Base-by-base conservation (phyloP, 805 yeast genomes). In the Pichia phayaonensis region DNA sequence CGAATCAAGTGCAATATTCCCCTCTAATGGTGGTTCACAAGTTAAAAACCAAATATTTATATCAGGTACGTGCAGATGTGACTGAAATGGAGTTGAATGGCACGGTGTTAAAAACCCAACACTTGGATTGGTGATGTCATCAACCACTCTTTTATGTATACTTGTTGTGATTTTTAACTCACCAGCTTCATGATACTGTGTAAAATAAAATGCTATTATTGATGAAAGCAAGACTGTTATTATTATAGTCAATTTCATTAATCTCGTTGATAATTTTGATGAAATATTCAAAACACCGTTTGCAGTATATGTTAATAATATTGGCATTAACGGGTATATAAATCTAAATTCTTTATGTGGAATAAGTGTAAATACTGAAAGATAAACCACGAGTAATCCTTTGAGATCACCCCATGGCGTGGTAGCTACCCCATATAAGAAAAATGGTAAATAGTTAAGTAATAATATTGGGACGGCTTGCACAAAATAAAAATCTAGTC, bases 31-130 rank as follows among this genome's bases (percentile, higher is more conserved):
- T 0, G 99, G 99, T 51, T 89, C 95, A 65, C 99, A 94, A 0
- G 96, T 80, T 40, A 94, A 70, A 49, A 84, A 83, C 95, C 96
- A 86, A 1, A 82, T 59, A n/a, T 65, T 54, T 13, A 77, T 75
- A 0, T 70, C 63, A 11, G 70, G 64, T 22, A 86, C 68, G 61
- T 90, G 96, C 40, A 94, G 67, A 62, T 85, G 81, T 24, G 94
- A 79, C 61, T 89, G 96, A 82, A 94, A 86, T 2, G 99, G 99
- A 0, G 97, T 92, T 0, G 98, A 90, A 65, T 94, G 99, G 60
- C 99, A 94, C 0, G 99, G 99, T 62, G 90, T 89, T 16, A 94
- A 65, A 58, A 94, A 87, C 0, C 97, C 96, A 27, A 90, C 68
- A 1, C 85, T 29, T 13, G 34, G 34, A 15, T 29, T 29, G 7